Percentiles rank a stretch among this genome's conserved stretches.
phyloP scores from a whole-genome alignment of 768 basidiomycete species.

The Suillus ampliporus region DNA sequence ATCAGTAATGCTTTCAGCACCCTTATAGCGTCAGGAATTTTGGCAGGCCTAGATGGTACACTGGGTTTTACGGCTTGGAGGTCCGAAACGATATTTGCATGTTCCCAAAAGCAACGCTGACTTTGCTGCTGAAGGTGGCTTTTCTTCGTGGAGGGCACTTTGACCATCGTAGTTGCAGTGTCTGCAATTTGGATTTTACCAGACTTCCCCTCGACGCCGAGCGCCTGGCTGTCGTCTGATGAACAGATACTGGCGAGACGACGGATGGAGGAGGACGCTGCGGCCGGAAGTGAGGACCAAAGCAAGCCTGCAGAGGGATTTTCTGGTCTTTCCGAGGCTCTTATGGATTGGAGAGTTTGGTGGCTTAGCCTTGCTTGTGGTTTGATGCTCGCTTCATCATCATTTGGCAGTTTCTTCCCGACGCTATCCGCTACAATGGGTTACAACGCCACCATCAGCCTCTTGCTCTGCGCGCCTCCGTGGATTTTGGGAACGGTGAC shows the following conservation, averaged over 20 bases:
- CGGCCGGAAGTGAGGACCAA: conserved; percentile 54
- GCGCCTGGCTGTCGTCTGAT: conserved; percentile 60
- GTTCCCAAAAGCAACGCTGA: conserved; percentile 5
- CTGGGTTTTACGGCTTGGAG: conserved; percentile 76
- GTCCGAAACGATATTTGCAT: conserved; percentile 39
- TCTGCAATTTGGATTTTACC: conserved; percentile 68
- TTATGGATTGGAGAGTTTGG: conserved; percentile 84
- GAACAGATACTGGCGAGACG: conserved; percentile 59
- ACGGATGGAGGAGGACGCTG: conserved; percentile 67
- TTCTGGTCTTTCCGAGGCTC: conserved; percentile 58
- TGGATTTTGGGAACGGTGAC: conserved; percentile 65
- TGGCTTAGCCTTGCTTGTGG: conserved; percentile 70
- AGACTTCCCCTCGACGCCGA: conserved; percentile 68
- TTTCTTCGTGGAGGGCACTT: conserved; percentile 66
- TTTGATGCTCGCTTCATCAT: conserved; percentile 58
- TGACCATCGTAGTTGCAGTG: conserved; percentile 58
- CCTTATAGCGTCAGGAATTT: conserved; percentile 77
- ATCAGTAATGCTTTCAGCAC: conserved; percentile 84
- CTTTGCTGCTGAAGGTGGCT: conserved; percentile 55
- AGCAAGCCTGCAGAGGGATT: conserved; percentile 40
- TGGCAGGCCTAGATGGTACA: conserved; percentile 68
- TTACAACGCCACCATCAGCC: conserved; percentile 61
- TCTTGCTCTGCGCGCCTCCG: conserved; percentile 79
- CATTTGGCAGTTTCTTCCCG: conserved; percentile 82
- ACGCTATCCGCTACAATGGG: conserved; percentile 77